A percentile compares a stretch with the other conserved stretches of the same genome.
Evolutionary conservation across 148 eudicot genomes (phyloP).

Genomic region (Hydrangea macrophylla): DNA sequence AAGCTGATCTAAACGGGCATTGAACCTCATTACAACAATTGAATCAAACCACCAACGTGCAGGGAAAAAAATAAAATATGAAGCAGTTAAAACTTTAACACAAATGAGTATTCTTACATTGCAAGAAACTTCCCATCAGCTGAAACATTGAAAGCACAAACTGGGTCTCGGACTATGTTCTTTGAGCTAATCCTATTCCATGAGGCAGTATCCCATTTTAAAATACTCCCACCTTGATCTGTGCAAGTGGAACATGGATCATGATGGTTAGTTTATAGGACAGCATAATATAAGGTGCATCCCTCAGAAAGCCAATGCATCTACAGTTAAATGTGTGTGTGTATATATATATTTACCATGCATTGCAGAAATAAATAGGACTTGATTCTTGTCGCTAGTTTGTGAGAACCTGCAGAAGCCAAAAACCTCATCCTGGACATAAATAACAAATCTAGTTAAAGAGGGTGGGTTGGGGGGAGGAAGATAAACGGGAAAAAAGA

Average conservation of each 20-base stretch:
- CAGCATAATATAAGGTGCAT: background rate
- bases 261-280: background rate
- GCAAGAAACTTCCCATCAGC: constrained; percentile 82
- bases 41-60: no score
- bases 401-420: constrained; percentile 71
- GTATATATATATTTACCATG: constrained; percentile 56
- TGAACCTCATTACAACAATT: no score
- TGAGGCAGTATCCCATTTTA: constrained; percentile 60
- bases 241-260: constrained; percentile 7
- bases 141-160: constrained; percentile 79
- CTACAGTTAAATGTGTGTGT: no score
- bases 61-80: no score
- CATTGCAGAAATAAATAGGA: constrained; percentile 55
- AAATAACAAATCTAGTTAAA: constrained; percentile 10
- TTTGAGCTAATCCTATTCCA: constrained; percentile 75
- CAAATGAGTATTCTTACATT: constrained; percentile 77
- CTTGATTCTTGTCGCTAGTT: constrained; percentile 43
- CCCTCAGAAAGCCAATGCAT: constrained; percentile 3
- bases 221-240: constrained; percentile 77
- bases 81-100: no score
- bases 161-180: constrained; percentile 53
- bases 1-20: no score
- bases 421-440: constrained; percentile 67
- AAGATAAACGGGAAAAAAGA: background rate
- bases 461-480: no score